These are phyloP conservation scores for Phascolomyces articulosus DNA, from an alignment of 371 early-diverging fungal species.

Conservation along the genomic window DNA sequence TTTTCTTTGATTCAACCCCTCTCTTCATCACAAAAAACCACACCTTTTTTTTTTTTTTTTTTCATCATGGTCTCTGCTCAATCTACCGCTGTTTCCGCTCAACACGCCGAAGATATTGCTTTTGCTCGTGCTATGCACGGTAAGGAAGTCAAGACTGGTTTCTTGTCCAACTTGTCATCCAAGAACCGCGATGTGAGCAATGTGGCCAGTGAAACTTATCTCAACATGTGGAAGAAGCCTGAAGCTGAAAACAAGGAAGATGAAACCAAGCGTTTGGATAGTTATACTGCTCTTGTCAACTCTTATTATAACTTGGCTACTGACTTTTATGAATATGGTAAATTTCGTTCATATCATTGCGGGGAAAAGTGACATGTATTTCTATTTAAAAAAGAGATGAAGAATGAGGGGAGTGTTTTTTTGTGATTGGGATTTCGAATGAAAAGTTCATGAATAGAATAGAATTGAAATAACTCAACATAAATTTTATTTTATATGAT, in stretches of 20 bases:
- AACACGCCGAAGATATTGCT: slow-evolving; percentile 53
- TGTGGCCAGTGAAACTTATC: slow-evolving; percentile 61
- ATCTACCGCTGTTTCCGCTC: slow-evolving; percentile 37
- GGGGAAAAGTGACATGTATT: no score
- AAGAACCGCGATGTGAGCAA: slow-evolving; percentile 62
- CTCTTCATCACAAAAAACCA: background rate
- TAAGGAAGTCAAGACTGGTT: slow-evolving; percentile 46
- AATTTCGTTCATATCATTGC: background rate
- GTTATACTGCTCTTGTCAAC: slow-evolving; percentile 77
- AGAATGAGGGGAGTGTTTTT: background rate
- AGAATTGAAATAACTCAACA: no score
- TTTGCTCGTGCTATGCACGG: slow-evolving; percentile 57
- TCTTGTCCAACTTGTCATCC: slow-evolving; percentile 51
- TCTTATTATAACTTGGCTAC: slow-evolving; percentile 84
- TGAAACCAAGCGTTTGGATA: slow-evolving; percentile 53
- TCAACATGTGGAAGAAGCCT: slow-evolving; percentile 66
- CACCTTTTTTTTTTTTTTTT: no score
- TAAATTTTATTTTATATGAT: background rate
- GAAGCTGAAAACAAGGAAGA: slow-evolving; percentile 50
- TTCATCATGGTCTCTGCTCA: slow-evolving; percentile 15
- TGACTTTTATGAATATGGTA: slow-evolving; percentile 70
- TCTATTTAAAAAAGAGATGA: background rate
- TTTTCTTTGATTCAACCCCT: slow-evolving; percentile 1
- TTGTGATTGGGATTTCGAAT: background rate
- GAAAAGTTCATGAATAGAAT: no score